A percentile compares a stretch with the other conserved stretches of the same genome.
Conservation (phyloP, 2,329 filamentous ascomycete species). For the Pseudodiploospora longispora region DNA sequence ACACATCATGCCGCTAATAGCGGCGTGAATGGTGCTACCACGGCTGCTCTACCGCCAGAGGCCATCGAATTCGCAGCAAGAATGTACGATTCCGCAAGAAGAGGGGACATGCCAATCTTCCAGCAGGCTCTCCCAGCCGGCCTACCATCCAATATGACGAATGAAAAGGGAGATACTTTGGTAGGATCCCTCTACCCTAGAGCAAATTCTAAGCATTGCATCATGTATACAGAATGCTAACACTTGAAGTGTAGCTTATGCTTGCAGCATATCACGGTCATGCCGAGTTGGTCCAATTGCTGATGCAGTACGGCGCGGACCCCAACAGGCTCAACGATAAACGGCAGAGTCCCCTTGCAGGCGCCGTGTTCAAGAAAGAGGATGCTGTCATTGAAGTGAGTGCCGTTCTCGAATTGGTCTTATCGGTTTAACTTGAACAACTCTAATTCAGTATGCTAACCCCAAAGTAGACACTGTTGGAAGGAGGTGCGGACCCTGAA, state of each 20-base stretch:
- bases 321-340: slow-evolving; percentile 60
- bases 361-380: slow-evolving; percentile 66
- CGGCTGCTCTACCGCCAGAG: slow-evolving; percentile 45
- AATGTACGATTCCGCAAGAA: slow-evolving; percentile 59
- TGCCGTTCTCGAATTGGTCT: background rate
- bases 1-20: slow-evolving; percentile 3
- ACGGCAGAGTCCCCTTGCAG: slow-evolving; percentile 61
- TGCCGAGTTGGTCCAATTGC: slow-evolving; percentile 47
- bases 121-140: slow-evolving; percentile 56
- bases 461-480: slow-evolving; percentile 32
- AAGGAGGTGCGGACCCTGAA: slow-evolving; percentile 47
- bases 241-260: slow-evolving; percentile 47
- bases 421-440: background rate
- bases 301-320: slow-evolving; percentile 56
- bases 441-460: background rate
- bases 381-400: slow-evolving; percentile 51
- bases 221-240: slow-evolving; percentile 1
- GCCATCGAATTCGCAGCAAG: slow-evolving; percentile 57
- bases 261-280: slow-evolving; percentile 64
- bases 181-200: slow-evolving; percentile 27
- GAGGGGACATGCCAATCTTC: slow-evolving; percentile 50
- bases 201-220: background rate
- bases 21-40: background rate
- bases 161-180: slow-evolving; percentile 65
- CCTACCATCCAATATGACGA: slow-evolving; percentile 61